Base-by-base conservation (phyloP, 2,329 filamentous ascomycete genomes). In the Penicillium decumbens region DNA sequence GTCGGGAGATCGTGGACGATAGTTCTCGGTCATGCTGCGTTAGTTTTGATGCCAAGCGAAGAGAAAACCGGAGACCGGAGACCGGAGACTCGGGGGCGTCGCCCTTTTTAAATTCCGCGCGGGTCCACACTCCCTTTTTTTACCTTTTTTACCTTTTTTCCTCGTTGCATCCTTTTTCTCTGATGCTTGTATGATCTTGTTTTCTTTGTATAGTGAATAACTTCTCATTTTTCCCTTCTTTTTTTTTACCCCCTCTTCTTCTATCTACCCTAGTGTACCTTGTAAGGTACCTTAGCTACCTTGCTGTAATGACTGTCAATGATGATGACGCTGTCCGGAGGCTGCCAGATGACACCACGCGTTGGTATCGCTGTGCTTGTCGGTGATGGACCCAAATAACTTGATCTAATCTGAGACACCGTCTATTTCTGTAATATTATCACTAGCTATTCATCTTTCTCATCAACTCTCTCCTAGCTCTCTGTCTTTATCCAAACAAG, bases 361-460 rank as follows among this genome's bases (percentile, higher is more conserved):
- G 45, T 52, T 53, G 58, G 56, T 58, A 55, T 59, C 51, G 57
- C 58, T 41, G 54, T 46, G 43, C 40, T 52, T 58, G 59, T 65
- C 72, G 59, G 62, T 79, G 77, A 77, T 59, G 73, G 77, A 61
- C 58, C 45, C 44, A 54, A 69, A 75, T 75, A 70, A 80, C 79
- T 81, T 81, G 78, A 81, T 81, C 78, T 81, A 80, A 80, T 81
- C 78, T 79, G 78, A 80, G 63, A 62, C 60, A 45, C 18, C 2
- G 32, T 35, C 33, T 45, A 47, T 51, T 30, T n/a, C n/a, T 30
- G 15, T 32, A 23, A 12, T 12, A 20, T 23, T 6, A 18, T 33
- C n/a, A 18, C 8, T 13, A 33, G 7, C 6, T 20, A 23, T 18
- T 37, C 3, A 37, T 12, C 18, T 37, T 9, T 37, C 33, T 1